These are phyloP conservation scores for Huntiella abstrusa DNA, from an alignment of 2,329 filamentous ascomycete species.

Conservation along the genomic window DNA sequence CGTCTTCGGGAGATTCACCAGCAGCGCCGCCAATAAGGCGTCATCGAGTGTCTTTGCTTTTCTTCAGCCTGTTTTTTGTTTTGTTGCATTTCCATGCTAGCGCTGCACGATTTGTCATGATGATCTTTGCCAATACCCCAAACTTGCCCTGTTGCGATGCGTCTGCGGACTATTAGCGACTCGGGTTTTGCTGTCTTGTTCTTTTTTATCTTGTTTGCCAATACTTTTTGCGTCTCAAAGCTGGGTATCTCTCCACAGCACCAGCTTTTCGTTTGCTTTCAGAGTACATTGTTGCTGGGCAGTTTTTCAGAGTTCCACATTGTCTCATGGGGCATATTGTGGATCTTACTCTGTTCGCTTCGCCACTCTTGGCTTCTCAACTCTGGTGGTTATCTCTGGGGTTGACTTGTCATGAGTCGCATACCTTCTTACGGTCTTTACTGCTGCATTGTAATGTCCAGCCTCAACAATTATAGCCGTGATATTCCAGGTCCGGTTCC, in stretches of 20 bases:
- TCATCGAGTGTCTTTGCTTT: neutral
- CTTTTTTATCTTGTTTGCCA: neutral
- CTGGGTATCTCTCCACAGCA: neutral
- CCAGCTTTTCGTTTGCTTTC: neutral
- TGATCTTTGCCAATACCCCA: neutral
- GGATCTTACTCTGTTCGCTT: neutral
- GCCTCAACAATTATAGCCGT: neutral
- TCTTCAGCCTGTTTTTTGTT: slow-evolving; percentile 3
- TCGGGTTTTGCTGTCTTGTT: neutral
- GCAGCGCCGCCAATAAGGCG: slow-evolving; percentile 22
- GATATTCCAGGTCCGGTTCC: neutral
- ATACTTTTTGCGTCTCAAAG: neutral
- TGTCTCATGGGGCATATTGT: slow-evolving; percentile 1
- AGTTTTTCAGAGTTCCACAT: slow-evolving; percentile 1
- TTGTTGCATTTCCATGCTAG: neutral
- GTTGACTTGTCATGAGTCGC: neutral
- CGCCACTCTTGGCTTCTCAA: neutral
- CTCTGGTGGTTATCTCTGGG: neutral
- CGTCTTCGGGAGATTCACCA: slow-evolving; percentile 35
- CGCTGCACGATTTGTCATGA: neutral
- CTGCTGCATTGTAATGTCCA: slow-evolving; percentile 8
- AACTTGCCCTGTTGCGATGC: neutral
- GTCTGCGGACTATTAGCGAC: neutral
- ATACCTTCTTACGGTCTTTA: neutral
- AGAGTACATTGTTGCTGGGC: neutral